A percentile compares a stretch with the other conserved stretches of the same genome.
Conservation (phyloP, 2,329 filamentous ascomycete genomes). For the Sclerotinia minor region DNA sequence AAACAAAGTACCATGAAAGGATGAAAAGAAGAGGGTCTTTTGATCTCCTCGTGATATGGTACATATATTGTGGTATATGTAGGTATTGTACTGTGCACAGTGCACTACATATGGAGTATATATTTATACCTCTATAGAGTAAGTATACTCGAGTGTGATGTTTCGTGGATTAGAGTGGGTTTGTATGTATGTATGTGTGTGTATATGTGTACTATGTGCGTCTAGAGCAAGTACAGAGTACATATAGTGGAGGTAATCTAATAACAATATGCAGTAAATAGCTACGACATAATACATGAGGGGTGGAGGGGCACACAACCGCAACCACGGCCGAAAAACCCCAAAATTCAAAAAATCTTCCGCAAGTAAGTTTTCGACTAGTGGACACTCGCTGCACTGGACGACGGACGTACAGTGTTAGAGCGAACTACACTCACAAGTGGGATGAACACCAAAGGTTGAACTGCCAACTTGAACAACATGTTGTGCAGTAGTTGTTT, state of each 20-base stretch:
- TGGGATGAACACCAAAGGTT: not conserved
- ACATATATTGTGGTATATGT: constrained; percentile 8
- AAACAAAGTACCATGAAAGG: too few species aligned
- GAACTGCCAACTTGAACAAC: not conserved
- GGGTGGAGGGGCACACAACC: too few species aligned
- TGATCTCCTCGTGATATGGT: not conserved
- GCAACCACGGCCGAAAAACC: not conserved
- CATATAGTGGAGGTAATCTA: too few species aligned
- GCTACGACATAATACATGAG: constrained; percentile 11
- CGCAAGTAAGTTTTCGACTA: too few species aligned
- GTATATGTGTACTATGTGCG: not conserved
- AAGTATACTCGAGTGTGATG: too few species aligned
- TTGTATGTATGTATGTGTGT: not conserved
- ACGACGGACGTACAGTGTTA: too few species aligned
- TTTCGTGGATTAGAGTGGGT: not conserved
- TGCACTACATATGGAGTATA: too few species aligned
- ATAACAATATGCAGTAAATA: not conserved
- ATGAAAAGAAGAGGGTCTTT: too few species aligned
- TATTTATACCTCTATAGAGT: not conserved
- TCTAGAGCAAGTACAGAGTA: too few species aligned
- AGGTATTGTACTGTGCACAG: not conserved
- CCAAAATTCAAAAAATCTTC: not conserved
- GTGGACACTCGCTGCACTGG: too few species aligned
- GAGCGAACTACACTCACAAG: not conserved
- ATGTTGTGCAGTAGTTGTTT: constrained; percentile 4